Evolutionary conservation across 805 yeast genomes (phyloP), one percentile per base, ranked within the genome.

Genomic region (Candida sakaeoensis): DNA sequence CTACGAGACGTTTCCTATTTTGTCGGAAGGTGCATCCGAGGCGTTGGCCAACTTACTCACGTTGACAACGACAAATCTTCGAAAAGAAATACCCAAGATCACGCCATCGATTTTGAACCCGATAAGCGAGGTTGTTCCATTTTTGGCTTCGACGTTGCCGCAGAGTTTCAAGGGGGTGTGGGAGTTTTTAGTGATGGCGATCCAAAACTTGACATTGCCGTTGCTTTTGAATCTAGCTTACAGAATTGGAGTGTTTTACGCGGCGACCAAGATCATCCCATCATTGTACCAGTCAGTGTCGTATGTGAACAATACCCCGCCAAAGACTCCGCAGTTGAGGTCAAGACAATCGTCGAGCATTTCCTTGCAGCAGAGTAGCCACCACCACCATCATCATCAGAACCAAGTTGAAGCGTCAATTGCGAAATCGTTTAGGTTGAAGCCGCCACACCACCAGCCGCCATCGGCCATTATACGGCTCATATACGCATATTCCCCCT

Each of bases 211-310:
- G 39, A 83, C 95, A 0, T 79, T 95, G 7, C 85, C 95, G 5
- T 81, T 93, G 17, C 65, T 87, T 19, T 71, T 89, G 18, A 89
- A 89, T 50, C 67, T 93, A 52, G 86, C 89, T 2, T 91, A 86
- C 55, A 75, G 99, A 51, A 79, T 91, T 15, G 74, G 85, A 4
- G 95, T 90, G 8, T 88, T 91, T 53, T 81, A 80, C 56, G 88
- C 96, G 1, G 96, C 98, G 2, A 86, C 97, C 12, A 83, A 95
- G 55, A 89, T 93, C 45, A 87, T 93, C 15, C 99, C 99, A 2
- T 79, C 82, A 8, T 63, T 85, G 42, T 79, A 74, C 45, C 70
- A 63, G 40, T 63, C 56, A 21, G 56, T 63, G 4, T 55, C 65
- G 14, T 58, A 61, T 46, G 63, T 64, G 14, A 47, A 57, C 4